A percentile compares a stretch with the other conserved stretches of the same genome.
These are phyloP conservation scores for Pythium myriotylum DNA, from an alignment of 352 stramenopile genomes.

Conservation along the genomic window DNA sequence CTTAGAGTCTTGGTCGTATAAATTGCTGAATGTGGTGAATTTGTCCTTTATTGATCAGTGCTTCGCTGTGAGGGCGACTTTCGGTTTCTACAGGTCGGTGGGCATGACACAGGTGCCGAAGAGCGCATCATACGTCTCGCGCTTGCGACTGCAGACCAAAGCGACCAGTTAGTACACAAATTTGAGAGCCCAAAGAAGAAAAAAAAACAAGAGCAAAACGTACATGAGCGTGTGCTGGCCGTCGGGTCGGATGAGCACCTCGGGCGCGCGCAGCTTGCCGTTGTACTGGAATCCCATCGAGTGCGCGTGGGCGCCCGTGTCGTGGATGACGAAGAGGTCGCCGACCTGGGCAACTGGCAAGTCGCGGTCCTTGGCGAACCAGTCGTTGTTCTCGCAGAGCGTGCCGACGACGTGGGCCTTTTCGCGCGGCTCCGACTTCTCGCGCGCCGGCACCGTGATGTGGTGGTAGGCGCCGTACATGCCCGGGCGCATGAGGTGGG, in stretches of 20 bases:
- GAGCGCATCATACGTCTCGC: constrained; percentile 73
- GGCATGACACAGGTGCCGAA: constrained; percentile 82
- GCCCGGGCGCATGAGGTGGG: constrained; percentile 88
- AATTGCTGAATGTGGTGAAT: no score
- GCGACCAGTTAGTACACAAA: constrained; percentile 6
- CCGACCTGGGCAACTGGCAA: constrained; percentile 74
- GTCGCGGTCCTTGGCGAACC: constrained; percentile 86
- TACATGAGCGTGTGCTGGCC: constrained; percentile 73
- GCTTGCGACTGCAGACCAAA: constrained; percentile 51
- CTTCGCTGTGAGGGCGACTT: no score
- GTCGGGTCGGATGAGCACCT: constrained; percentile 73
- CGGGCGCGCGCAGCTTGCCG: constrained; percentile 87
- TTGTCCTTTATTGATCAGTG: no score
- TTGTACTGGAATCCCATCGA: constrained; percentile 95
- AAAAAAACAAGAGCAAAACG: constrained; percentile 14
- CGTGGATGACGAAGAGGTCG: constrained; percentile 90
- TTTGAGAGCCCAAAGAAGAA: not conserved
- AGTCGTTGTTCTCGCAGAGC: constrained; percentile 93
- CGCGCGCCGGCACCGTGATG: constrained; percentile 75
- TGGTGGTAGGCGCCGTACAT: constrained; percentile 92
- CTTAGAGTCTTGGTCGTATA: no score
- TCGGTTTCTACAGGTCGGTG: constrained; percentile 26
- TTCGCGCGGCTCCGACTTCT: constrained; percentile 37
- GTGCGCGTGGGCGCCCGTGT: constrained; percentile 89
- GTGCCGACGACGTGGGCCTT: constrained; percentile 82